Evolutionary conservation across 2,329 filamentous ascomycete genomes (phyloP).

Genomic region (Fusarium ramigenum): DNA sequence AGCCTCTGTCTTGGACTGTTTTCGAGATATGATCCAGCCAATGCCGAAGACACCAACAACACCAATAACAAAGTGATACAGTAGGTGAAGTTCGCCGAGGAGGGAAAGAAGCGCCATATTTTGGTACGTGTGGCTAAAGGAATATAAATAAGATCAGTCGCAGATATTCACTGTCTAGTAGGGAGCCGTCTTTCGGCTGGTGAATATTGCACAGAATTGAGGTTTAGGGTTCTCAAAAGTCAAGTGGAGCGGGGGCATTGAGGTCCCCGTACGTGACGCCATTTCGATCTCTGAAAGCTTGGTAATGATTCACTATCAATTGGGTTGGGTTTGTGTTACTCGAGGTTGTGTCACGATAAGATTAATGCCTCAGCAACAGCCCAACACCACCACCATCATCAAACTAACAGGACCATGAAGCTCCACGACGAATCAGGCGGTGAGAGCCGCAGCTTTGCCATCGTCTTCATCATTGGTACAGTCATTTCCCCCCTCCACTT

Average conservation of each 20-base stretch:
- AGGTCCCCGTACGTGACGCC: not conserved
- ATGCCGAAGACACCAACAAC: not conserved
- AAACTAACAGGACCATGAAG: not conserved
- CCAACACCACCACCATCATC: not conserved
- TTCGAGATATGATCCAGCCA: no score
- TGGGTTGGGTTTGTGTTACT: not conserved
- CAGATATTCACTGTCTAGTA: no score
- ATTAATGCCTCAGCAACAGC: not conserved
- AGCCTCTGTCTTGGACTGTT: fast-evolving
- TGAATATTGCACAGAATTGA: not conserved
- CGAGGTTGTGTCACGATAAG: not conserved
- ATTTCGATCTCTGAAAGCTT: not conserved
- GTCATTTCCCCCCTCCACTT: not conserved
- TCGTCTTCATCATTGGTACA: not conserved
- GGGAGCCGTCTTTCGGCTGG: not conserved
- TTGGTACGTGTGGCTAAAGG: no score
- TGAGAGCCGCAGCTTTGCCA: not conserved
- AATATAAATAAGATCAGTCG: no score
- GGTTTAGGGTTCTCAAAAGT: no score
- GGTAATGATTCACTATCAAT: not conserved
- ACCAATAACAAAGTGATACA: not conserved
- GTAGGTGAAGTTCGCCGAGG: fast-evolving
- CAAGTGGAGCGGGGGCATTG: not conserved
- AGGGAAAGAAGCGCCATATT: not conserved
- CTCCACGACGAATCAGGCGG: no score